phyloP scores from a whole-genome alignment of 129 eudicot genomes.

The Saussurea involucrata region DNA sequence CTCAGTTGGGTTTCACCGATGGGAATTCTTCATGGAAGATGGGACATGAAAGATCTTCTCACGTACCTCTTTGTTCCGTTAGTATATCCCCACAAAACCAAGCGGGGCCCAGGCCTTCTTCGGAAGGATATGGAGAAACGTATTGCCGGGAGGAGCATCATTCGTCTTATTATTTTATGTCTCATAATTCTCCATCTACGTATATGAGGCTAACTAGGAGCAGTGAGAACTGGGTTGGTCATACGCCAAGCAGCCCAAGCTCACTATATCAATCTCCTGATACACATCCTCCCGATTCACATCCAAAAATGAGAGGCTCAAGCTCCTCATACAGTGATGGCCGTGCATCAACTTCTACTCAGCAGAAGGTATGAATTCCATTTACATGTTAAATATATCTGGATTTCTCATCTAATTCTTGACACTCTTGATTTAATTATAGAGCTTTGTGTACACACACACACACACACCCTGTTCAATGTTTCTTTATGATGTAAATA shows the following conservation, averaged over 20 bases:
- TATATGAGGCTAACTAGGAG: slow-evolving; percentile 24
- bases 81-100: slow-evolving; percentile 35
- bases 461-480: background rate
- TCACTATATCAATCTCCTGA: slow-evolving; percentile 23
- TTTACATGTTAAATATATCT: background rate
- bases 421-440: background rate
- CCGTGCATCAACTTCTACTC: slow-evolving; percentile 23
- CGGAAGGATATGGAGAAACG: slow-evolving; percentile 30
- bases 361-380: slow-evolving; percentile 31
- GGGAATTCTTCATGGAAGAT: slow-evolving; percentile 21
- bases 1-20: slow-evolving; percentile 22
- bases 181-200: slow-evolving; percentile 44
- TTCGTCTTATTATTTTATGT: slow-evolving; percentile 49
- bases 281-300: slow-evolving; percentile 10
- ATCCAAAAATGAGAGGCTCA: slow-evolving; percentile 11
- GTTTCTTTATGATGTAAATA: background rate
- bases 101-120: slow-evolving; percentile 25
- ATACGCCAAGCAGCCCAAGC: slow-evolving; percentile 10
- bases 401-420: background rate
- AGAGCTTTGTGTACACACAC: background rate
- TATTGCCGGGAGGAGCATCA: slow-evolving; percentile 68
- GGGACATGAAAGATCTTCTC: slow-evolving; percentile 35
- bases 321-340: slow-evolving; percentile 25
- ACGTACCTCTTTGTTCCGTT: slow-evolving; percentile 20
- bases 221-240: slow-evolving; percentile 32